Evolutionary conservation across 2,329 filamentous ascomycete species (phyloP), one percentile per base, ranked within the genome.

Genomic region (Pseudofabraea citricarpa): DNA sequence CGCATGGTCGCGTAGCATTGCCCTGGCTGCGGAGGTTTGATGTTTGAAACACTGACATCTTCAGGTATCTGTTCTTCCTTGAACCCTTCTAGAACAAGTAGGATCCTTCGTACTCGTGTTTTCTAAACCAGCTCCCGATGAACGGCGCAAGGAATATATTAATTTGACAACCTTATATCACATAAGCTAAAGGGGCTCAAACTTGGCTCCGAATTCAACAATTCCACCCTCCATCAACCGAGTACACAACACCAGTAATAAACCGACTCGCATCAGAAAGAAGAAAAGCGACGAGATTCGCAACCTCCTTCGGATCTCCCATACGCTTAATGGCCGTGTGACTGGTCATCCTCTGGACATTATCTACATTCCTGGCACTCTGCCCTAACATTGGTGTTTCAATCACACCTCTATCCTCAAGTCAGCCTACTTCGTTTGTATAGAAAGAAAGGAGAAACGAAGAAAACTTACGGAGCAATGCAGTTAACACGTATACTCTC

Each of bases 291-390:
- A 45, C 32, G n/a, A 47, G 18, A 7, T 36, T 45, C 3, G 41
- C 45, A 33, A 63, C 57, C 39, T 67, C 64, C 5, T 62, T 56
- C 0, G 62, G 41, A 8, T 55, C 62, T 2, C 61, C 61, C 13
- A 24, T 36, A 13, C 31, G 12, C 10, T 19, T 24, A 4, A 43
- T 8, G 15, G 35, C 37, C 8, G 21, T 18, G 18, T 18, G 21
- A 19, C 16, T n/a, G 10, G 33, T 26, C 16, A 26, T 10, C 18
- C 5, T 33, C 19, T 24, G 3, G 4, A n/a, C 6, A 21, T 16
- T 24, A 26, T 20, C 10, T 8, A 13, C 10, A 13, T 35, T 23
- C n/a, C n/a, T 10, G 9, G n/a, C 33, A 27, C n/a, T 29, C 10
- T 19, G 15, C 18, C 23, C 18, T 13, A 37, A 6, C 41, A 43